Evolutionary conservation across 2,329 filamentous ascomycete species (phyloP), one percentile per base, ranked within the genome.

Genomic region (Colletotrichum gloeosporioides): DNA sequence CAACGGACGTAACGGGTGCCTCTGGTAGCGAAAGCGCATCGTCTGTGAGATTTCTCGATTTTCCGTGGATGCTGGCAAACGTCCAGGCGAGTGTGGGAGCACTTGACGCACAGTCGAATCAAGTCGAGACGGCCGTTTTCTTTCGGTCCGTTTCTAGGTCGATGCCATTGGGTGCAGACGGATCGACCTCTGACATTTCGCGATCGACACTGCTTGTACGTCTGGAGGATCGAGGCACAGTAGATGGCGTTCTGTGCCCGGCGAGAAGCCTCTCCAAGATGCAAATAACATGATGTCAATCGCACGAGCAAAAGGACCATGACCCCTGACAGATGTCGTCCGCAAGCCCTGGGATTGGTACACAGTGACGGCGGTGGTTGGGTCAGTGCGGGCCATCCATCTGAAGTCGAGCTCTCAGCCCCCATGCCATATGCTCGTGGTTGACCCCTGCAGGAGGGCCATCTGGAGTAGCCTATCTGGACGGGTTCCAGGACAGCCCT

Each of bases 391-490:
- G 44, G 44, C 44, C 44, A 53, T 15, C 63, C 63, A 66, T 66
- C 36, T 29, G 25, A 49, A 44, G 27, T 66, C 16, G 39, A 67
- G 44, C 39, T 10, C 27, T 27, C 44, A 32, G 36, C 29, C 29
- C 64, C 25, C 39, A 65, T 55, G 53, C 66, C 66, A 69, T 8
- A 69, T 39, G 66, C 70, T 69, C 44, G 15, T 61, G 71, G 34
- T 55, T 57, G 27, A 74, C 59, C 74, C 74, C 70, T 74, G 70
- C 49, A 69, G 64, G 32, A 73, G 34, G 18, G 44, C 29, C 32
- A 39, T 69, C 63, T 29, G 70, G 59, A 69, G 57, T 69, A 76
- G 29, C 65, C 63, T 59, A 44, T 49, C 70, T 62, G 73, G 22
- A 55, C 57, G 27, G 31, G 7, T 27, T 22, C n/a, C 25, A 29